Evolutionary conservation across 1,139 yeast genomes (phyloP), one percentile per base, ranked within the genome.

Genomic region (Diutina mesorugosa): DNA sequence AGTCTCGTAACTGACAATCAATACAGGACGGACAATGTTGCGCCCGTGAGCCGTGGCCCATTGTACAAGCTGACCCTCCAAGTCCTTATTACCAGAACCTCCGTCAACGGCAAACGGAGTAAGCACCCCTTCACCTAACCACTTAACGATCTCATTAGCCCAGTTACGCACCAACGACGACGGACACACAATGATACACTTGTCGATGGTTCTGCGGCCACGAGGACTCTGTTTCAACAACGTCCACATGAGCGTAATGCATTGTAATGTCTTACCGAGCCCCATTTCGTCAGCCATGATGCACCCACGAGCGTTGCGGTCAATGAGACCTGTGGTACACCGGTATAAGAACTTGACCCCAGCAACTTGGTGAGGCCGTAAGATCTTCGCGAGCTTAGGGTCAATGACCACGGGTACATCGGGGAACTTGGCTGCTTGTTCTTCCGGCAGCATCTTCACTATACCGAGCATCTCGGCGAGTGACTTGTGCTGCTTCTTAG

Each of bases 201-300:
- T 93, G 58, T 86, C 89, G 46, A 95, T 93, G 0, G 96, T 85
- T 55, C 84, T 81, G 60, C 77, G 82, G 1, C 97, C 97, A 57
- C 93, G 80, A 0, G 99, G 98, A 18, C 96, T 86, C 67, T 93
- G 99, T 61, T 81, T 83, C 54, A 93, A 74, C 56, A 93, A 69
- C 0, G 99, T 93, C 99, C 99, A 93, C 89, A 93, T 80, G 51
- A 93, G 75, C 0, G 98, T 79, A 54, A 93, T 79, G 68, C 99
- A 95, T 69, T 93, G 99, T 51, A 93, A 75, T 0, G 99, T 93
- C 67, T 93, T 93, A 30, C 99, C 99, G 53, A 93, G 76, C 2
- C 99, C 99, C 99, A 93, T 93, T 71, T 90, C 99, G 72, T 93
- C 99, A 0, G 99, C 99, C 99, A 93, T 93, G 57, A 93, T 95